Evolutionary conservation across 768 basidiomycete species (phyloP), one percentile per base, ranked within the genome.

Genomic region (Suillus alpinus): DNA sequence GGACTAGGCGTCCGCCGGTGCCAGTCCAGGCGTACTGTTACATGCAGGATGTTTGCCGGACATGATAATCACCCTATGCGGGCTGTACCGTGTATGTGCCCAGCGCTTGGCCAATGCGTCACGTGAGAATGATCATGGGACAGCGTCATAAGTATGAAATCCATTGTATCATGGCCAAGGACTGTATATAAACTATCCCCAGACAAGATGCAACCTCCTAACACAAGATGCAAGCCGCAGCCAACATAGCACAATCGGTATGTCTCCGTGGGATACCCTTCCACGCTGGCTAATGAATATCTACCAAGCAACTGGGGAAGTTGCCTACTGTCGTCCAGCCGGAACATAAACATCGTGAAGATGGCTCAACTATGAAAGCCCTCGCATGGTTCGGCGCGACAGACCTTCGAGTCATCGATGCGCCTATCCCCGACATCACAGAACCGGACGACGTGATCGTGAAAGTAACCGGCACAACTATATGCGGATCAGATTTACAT

Each of bases 381-480:
- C 75, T 89, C 2, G 84, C 84, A 1, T 90, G 87, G 87, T 86
- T 85, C 64, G 86, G 87, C 1, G 72, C 79, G 8, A 68, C 75
- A 46, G 81, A 85, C 62, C 83, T 78, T 56, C 65, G 72, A 43
- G 63, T 83, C 60, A 72, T 81, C 62, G 80, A 83, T 46, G 78
- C 77, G 2, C 78, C 80, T 16, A 76, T 83, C 52, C 83, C 83
- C 2, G 84, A 84, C 59, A 83, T 92, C 66, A 86, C 83, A 1
- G 84, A 91, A 62, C 83, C 85, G n/a, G 81, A 86, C 67, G 91
- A 94, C 65, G 86, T 92, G 57, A 84, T 92, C 58, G 66, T 92
- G 58, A 83, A 84, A 71, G 84, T 91, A 4, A 92, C 91, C 23
- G 90, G 89, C 0, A 86, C 86, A 0, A 92, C 88, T 18, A 84